phyloP scores from a whole-genome alignment of 768 basidiomycete genomes.

The Mycena rebaudengoi region DNA sequence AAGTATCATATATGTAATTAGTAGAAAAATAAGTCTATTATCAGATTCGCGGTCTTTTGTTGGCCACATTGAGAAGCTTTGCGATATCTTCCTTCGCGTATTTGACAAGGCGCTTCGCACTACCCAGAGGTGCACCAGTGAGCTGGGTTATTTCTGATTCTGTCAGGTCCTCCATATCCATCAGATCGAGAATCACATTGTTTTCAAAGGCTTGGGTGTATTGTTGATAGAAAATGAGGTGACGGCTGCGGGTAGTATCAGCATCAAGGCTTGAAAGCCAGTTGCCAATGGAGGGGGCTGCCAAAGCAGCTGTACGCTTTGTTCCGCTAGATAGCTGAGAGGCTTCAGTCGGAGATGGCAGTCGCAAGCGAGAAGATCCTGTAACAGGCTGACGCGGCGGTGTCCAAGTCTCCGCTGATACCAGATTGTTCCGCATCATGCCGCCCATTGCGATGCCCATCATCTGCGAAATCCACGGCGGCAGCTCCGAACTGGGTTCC shows the following conservation, averaged over 20 bases:
- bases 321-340: not conserved
- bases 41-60: not conserved
- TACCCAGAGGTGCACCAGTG: not conserved
- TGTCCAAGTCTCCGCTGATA: not conserved
- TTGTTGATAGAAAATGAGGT: not conserved
- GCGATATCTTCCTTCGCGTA: constrained; percentile 3
- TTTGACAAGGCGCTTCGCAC: not conserved
- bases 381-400: not conserved
- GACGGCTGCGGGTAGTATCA: not conserved
- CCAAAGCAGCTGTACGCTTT: not conserved
- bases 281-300: not conserved
- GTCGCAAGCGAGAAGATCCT: not conserved
- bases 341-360: not conserved
- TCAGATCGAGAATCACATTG: not conserved
- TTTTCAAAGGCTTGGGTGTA: not conserved
- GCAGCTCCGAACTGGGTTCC: not conserved
- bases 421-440: not conserved
- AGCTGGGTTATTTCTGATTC: not conserved
- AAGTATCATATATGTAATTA: too few relatives aligned
- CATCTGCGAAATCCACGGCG: not conserved
- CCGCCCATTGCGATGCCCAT: not conserved
- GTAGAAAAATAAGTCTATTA: not conserved
- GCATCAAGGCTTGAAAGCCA: not conserved
- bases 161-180: not conserved
- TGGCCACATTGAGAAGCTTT: not conserved